Conservation (phyloP, 1,284 basidiomycete species). For the Mycosarcoma maydis region DNA sequence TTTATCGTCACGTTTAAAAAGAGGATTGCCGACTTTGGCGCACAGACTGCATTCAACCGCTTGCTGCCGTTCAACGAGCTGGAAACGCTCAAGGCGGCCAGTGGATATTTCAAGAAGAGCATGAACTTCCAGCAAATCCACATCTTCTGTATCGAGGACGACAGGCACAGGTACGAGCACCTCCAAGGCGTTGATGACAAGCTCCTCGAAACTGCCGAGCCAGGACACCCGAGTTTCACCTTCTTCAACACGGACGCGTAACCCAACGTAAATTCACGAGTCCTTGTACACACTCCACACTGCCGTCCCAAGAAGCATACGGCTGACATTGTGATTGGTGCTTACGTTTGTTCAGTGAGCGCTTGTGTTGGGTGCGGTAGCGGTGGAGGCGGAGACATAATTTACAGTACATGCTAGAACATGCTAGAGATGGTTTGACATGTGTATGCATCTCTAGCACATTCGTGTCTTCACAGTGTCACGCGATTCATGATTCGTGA, state of each 20-base stretch:
- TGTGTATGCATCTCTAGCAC: too few relatives aligned
- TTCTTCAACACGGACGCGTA: conserved; percentile 33
- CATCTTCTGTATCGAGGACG: conserved; percentile 78
- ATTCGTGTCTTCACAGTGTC: too few relatives aligned
- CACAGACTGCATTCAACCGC: conserved; percentile 84
- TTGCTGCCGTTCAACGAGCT: conserved; percentile 86
- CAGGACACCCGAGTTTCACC: conserved; percentile 70
- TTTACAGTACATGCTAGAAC: too few relatives aligned
- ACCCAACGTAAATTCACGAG: too few relatives aligned
- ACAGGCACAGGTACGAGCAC: conserved; percentile 70
- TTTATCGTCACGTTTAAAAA: conserved; percentile 94
- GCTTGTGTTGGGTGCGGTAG: too few relatives aligned
- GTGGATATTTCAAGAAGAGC: conserved; percentile 80
- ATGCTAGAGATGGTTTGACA: too few relatives aligned
- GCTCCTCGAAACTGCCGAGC: conserved; percentile 86
- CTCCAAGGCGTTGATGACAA: conserved; percentile 73
- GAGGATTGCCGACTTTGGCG: conserved; percentile 82
- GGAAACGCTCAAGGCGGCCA: conserved; percentile 73
- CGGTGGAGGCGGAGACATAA: too few relatives aligned
- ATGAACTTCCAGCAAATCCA: conserved; percentile 80
- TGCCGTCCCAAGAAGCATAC: too few relatives aligned
- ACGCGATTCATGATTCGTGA: too few relatives aligned
- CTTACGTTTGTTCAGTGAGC: too few relatives aligned
- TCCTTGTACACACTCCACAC: too few relatives aligned
- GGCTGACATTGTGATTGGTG: too few relatives aligned